Base-by-base conservation (phyloP, 345 rosid species). In the Aquilaria sinensis region DNA sequence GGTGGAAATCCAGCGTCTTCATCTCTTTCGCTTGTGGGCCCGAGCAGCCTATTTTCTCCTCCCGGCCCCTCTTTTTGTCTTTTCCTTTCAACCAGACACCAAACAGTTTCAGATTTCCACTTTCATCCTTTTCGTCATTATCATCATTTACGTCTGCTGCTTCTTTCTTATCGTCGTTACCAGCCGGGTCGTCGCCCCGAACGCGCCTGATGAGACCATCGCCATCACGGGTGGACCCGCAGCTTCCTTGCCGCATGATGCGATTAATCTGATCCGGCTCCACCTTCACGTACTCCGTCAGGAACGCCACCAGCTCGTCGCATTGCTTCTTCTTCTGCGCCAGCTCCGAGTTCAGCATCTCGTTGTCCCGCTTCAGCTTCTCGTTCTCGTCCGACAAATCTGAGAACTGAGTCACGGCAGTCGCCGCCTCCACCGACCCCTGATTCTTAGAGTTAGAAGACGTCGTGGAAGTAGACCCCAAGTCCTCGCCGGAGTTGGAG, bases 361-460 rank as follows among this genome's bases (percentile, higher is more conserved):
- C 88, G 72, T 89, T 93, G 66, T 93, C 92, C 41, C 72, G 75
- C 65, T 73, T 93, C 79, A 93, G 75, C 70, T 79, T 86, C 80
- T 90, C 92, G 77, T 93, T 93, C 83, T 93, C 96, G 53, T 66
- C 96, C 1, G 94, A 77, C 34, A 92, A 53, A 30, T 77, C 96
- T 0, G 88, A 84, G 7, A 80, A 70, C 51, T 83, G 77, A 34
- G 72, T 31, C 14, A 57, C 53, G 43, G 50, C 56, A 2, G 74
- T 65, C 4, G 77, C 65, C 2, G 76, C 80, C 57, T 85, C 92
- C 34, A 82, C 83, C 5, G 92, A 89, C 0, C 90, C 90, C n/a
- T 88, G 92, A 53, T 78, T 83, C 86, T 87, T 92, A 0, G 92
- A 84, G 30, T 83, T 93, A 23, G 82, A 80, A 1, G 97, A 87